Conservation (phyloP, 2,329 filamentous ascomycete species). For the Ophiocordyceps sinensis region DNA sequence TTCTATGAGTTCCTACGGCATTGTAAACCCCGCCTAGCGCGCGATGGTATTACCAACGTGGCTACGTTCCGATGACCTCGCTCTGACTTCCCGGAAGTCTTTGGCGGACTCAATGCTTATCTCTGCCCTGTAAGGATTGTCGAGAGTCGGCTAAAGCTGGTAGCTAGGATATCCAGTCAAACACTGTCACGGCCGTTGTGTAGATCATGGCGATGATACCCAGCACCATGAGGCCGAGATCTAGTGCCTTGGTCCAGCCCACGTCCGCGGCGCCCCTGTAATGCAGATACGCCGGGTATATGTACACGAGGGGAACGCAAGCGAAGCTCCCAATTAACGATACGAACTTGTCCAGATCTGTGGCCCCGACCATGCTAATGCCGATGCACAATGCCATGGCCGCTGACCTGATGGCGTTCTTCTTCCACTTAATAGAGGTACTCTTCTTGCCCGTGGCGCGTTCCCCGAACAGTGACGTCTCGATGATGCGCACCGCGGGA, state of each 20-base stretch:
- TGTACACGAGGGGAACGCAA: constrained; percentile 63
- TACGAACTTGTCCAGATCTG: constrained; percentile 60
- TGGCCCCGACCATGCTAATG: constrained; percentile 49
- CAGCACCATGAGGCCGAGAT: constrained; percentile 47
- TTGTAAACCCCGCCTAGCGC: too few species aligned
- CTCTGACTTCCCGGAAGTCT: too few species aligned
- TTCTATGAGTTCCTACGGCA: too few species aligned
- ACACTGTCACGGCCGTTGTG: constrained; percentile 47
- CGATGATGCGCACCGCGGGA: constrained; percentile 57
- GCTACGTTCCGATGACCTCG: too few species aligned
- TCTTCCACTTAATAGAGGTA: constrained; percentile 56
- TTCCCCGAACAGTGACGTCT: constrained; percentile 51
- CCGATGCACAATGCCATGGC: constrained; percentile 44
- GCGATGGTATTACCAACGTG: too few species aligned
- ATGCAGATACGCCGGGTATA: constrained; percentile 60
- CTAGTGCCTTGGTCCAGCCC: constrained; percentile 38
- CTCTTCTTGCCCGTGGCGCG: constrained; percentile 51
- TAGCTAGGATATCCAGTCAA: constrained; percentile 14
- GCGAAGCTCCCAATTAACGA: constrained; percentile 60
- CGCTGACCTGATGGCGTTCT: constrained; percentile 49
- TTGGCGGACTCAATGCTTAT: too few species aligned
- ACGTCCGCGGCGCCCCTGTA: constrained; percentile 50
- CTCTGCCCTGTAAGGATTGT: too few species aligned
- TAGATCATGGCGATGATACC: constrained; percentile 57
- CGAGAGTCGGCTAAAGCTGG: too few species aligned